A percentile compares a stretch with the other conserved stretches of the same genome.
Evolutionary conservation across 2,329 filamentous ascomycete species (phyloP).

Genomic region (Coleophoma eucalyptorum): DNA sequence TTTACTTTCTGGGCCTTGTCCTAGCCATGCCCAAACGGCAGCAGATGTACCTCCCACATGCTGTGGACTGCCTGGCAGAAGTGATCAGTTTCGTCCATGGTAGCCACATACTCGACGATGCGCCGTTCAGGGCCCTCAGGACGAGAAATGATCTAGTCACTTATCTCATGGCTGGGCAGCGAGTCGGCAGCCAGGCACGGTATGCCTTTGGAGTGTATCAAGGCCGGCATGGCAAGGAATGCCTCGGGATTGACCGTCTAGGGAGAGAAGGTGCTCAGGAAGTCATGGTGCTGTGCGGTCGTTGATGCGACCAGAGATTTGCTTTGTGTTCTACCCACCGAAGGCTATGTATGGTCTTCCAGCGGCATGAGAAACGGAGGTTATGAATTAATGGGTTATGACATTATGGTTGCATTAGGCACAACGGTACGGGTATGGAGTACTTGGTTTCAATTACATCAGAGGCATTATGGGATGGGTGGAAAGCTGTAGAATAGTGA

Average conservation of each 20-base stretch:
- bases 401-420: too few species aligned
- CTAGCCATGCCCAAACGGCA: conserved; percentile 59
- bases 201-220: conserved; percentile 24
- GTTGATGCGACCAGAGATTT: background rate
- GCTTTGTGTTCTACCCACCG: too few species aligned
- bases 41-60: conserved; percentile 67
- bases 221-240: conserved; percentile 20
- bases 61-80: conserved; percentile 69
- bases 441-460: too few species aligned
- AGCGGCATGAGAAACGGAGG: too few species aligned
- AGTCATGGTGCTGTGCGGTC: conserved; percentile 10
- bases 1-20: conserved; percentile 65
- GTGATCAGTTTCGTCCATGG: conserved; percentile 74
- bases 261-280: conserved; percentile 12
- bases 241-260: conserved; percentile 24
- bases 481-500: too few species aligned
- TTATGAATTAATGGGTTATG: too few species aligned
- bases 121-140: conserved; percentile 65
- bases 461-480: too few species aligned
- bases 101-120: conserved; percentile 67
- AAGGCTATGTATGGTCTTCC: too few species aligned
- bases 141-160: conserved; percentile 67
- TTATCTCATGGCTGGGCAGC: conserved; percentile 44
- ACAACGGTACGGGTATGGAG: too few species aligned
- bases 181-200: conserved; percentile 11